Base-by-base conservation (phyloP, 345 rosid species). In the Garcia nutans region DNA sequence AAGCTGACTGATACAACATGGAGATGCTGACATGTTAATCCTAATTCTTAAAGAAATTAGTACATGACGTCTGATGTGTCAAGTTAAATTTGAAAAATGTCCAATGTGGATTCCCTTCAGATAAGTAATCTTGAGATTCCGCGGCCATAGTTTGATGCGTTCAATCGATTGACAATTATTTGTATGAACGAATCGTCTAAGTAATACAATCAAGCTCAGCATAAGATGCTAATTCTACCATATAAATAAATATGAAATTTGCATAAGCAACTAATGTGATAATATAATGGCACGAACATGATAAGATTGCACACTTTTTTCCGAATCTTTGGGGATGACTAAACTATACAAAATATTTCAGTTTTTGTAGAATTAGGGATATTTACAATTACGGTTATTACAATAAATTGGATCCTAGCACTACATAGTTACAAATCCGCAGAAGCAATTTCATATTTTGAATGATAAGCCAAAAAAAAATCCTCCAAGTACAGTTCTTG, bases 351-450 rank as follows among this genome's bases (percentile, higher is more conserved):
- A 49, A 49, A 62, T 62, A 31, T 10, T 24, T 68, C 22, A 24
- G 44, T 67, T 33, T 16, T 65, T 8, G 26, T 37, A 72, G 23
- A 74, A 68, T 49, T 71, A 12, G n/a, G 19, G 12, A 23, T 44
- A 71, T 58, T 71, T 54, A 61, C 72, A 61, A 37, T 71, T 65
- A 70, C 71, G 13, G 52, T 1, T 67, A 79, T 58, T 76, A 80
- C 84, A 76, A 75, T 65, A 65, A 77, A 3, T 70, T 26, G 41
- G 49, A 67, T 70, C 24, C 71, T 75, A 65, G 23, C 74, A 63
- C 66, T 60, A 59, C 76, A 56, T 62, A 72, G 74, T 74, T 74
- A 76, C 76, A 58, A 17, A 49, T 28, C 55, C 56, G 49, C 45
- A 1, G 24, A 24, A 65, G 44, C 74, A 58, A 44, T 54, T 70